Evolutionary conservation across 2,329 filamentous ascomycete species (phyloP), one percentile per base, ranked within the genome.

Genomic region (Aplosporella prunicola): DNA sequence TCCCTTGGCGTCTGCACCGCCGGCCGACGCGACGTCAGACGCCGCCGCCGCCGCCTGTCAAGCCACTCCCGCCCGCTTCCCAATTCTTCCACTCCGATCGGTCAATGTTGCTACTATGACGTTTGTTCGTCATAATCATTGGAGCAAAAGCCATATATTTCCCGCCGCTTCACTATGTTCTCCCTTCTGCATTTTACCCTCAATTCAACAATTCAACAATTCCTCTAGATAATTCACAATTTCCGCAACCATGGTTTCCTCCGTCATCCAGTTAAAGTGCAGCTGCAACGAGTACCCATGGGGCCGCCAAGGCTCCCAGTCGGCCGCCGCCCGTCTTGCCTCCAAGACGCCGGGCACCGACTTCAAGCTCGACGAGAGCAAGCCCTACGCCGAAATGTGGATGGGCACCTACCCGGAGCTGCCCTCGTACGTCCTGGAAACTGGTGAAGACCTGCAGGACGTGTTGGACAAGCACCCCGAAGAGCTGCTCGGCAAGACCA

Each of bases 401-500:
- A 81, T 86, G 65, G 81, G 80, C 4, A 84, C 82, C 29, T 85
- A 87, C 51, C 80, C 80, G 0, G 74, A 75, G 25, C 71, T 80
- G 5, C 40, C 40, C 17, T 81, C 78, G 1, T 73, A 74, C 37
- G 64, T 82, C 1, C 60, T 81, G 11, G 62, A 66, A 15, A 79
- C 73, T 0, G 76, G 74, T 18, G 72, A 84, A 52, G 63, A 72
- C 18, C 69, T 88, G 1, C 70, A 76, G 44, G 70, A 80, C 15
- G 71, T 82, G 11, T 60, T 87, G 20, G 69, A 80, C 45, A 62
- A 63, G 38, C 66, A 82, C 51, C 67, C 77, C 23, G 67, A 78
- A 14, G 63, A 72, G 41, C 65, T 85, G 0, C 66, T 87, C 2
- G 82, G 82, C 3, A 67, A 75, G 41, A 65, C 67, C 2, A 72